Conservation (phyloP, 352 stramenopile species). For the Phytophthora sp. region DNA sequence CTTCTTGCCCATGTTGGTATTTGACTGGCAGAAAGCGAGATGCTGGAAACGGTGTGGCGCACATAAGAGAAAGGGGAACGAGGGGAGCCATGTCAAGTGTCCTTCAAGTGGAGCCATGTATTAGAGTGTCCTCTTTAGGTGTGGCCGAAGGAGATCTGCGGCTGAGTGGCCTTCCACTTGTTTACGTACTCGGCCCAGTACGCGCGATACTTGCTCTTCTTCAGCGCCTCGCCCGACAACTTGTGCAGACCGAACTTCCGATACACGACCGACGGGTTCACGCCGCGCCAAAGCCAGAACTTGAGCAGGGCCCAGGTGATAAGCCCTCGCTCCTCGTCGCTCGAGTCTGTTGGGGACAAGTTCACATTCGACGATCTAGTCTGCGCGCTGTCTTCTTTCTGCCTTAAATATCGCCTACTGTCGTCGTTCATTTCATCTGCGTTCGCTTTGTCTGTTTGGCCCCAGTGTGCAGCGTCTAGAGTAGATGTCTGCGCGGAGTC, state of each 20-base stretch:
- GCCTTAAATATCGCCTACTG: no score
- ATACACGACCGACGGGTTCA: background rate
- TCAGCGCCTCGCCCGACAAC: background rate
- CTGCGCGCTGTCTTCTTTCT: no score
- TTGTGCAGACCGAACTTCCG: background rate
- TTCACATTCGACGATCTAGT: no score
- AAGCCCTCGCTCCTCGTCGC: background rate
- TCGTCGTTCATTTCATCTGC: no score
- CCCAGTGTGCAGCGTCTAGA: no score
- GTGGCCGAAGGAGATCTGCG: background rate
- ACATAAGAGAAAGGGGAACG: background rate
- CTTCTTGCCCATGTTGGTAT: slow-evolving; percentile 66
- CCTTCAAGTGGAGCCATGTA: no score
- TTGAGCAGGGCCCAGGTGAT: background rate
- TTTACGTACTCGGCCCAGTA: background rate
- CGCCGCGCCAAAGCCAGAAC: background rate
- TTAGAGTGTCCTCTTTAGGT: background rate
- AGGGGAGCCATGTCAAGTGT: no score
- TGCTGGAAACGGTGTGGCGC: background rate
- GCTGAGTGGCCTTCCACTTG: background rate
- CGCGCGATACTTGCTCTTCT: background rate
- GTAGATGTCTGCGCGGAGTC: no score
- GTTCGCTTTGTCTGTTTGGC: no score
- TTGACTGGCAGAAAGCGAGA: no score
- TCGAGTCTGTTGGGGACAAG: background rate